Evolutionary conservation across 371 early-diverging fungal species (phyloP).

Genomic region (Mucor lusitanicus): DNA sequence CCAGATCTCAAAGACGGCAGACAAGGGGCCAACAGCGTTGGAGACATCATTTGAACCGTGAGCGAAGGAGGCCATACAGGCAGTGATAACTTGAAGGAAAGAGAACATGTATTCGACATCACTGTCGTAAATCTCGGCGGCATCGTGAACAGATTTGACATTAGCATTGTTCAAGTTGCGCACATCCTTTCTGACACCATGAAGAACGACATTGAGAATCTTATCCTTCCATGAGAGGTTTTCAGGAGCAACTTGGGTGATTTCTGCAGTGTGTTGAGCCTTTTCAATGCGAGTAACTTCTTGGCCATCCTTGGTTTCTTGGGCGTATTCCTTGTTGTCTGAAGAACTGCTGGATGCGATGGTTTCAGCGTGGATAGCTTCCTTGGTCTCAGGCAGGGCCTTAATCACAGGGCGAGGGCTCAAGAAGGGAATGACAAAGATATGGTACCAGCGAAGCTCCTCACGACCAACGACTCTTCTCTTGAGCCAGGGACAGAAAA

Average conservation of each 20-base stretch:
- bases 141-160: slow-evolving; percentile 58
- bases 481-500: slow-evolving; percentile 66
- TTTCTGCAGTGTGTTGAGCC: background rate
- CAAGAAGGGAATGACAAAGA: slow-evolving; percentile 59
- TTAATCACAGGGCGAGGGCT: slow-evolving; percentile 38
- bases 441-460: slow-evolving; percentile 71
- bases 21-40: slow-evolving; percentile 84
- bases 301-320: slow-evolving; percentile 11
- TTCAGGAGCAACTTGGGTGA: background rate
- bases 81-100: slow-evolving; percentile 83
- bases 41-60: slow-evolving; percentile 92
- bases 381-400: slow-evolving; percentile 1
- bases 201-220: slow-evolving; percentile 18
- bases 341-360: slow-evolving; percentile 4
- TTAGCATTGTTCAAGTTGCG: slow-evolving; percentile 45
- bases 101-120: slow-evolving; percentile 85
- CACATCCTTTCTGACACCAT: slow-evolving; percentile 66
- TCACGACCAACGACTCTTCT: slow-evolving; percentile 69
- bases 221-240: slow-evolving; percentile 12
- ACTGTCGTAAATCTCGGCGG: slow-evolving; percentile 69
- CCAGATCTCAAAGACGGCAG: slow-evolving; percentile 73
- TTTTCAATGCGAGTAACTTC: background rate
- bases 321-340: slow-evolving; percentile 12
- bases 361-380: slow-evolving; percentile 1
- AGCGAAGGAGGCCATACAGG: slow-evolving; percentile 82